phyloP scores from a whole-genome alignment of 2,329 filamentous ascomycete genomes.

The Boeremia exigua region DNA sequence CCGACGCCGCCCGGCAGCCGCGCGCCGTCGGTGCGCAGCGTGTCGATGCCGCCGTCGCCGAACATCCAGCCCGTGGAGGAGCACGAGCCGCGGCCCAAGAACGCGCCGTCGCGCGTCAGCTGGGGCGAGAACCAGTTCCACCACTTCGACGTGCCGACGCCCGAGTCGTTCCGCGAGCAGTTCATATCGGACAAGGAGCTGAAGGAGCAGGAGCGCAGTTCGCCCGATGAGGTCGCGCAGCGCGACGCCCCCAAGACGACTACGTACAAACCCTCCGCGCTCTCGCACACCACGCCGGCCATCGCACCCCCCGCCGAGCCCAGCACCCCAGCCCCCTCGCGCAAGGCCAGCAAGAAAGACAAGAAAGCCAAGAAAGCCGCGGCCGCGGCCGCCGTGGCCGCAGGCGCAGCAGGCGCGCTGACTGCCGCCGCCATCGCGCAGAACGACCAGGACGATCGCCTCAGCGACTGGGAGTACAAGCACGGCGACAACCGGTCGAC shows the following conservation, averaged over 20 bases:
- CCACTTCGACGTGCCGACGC: slow-evolving; percentile 55
- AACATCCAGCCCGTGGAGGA: slow-evolving; percentile 36
- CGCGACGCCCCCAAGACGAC: slow-evolving; percentile 40
- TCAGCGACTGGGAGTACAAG: slow-evolving; percentile 19
- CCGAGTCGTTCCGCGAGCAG: slow-evolving; percentile 50
- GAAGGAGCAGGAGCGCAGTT: slow-evolving; percentile 27
- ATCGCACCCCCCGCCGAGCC: too few relatives aligned
- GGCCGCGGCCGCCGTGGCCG: slow-evolving; percentile 25
- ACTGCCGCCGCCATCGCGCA: slow-evolving; percentile 28
- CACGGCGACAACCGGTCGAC: slow-evolving; percentile 26
- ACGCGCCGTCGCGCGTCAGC: slow-evolving; percentile 48
- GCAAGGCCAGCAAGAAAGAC: slow-evolving; percentile 42
- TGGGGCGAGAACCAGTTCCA: slow-evolving; percentile 57
- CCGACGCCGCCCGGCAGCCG: slow-evolving; percentile 64
- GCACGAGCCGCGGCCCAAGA: slow-evolving; percentile 34
- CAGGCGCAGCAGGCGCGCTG: slow-evolving; percentile 20
- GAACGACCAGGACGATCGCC: slow-evolving; percentile 25
- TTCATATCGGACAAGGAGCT: slow-evolving; percentile 43
- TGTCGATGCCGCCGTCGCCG: slow-evolving; percentile 45
- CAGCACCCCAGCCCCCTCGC: slow-evolving; percentile 31
- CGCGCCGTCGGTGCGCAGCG: slow-evolving; percentile 47
- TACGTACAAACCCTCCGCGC: slow-evolving; percentile 24
- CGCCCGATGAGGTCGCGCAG: slow-evolving; percentile 49
- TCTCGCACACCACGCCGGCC: too few relatives aligned
- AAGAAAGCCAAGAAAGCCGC: slow-evolving; percentile 38